Evolutionary conservation across 768 basidiomycete species (phyloP), one percentile per base, ranked within the genome.

Genomic region (Tulasnella sp.): DNA sequence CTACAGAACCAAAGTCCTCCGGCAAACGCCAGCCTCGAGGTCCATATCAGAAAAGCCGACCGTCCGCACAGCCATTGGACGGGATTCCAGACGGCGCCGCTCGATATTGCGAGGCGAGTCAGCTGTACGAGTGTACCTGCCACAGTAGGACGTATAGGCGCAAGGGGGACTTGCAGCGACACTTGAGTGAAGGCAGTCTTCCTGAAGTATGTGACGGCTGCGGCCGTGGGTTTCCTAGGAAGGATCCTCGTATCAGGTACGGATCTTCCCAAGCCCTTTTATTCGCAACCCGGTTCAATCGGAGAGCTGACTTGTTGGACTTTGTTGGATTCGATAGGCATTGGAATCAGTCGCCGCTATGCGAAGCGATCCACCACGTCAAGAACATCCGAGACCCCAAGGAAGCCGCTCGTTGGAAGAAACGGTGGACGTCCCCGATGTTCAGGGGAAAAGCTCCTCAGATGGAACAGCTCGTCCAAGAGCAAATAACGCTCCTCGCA

Each of bases 131-230:
- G 5, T 74, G 73, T 52, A 49, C 42, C 7, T 74, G 73, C 73
- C 64, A 67, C 38, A 7, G 54, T 49, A n/a, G 54, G 25, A 67
- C 64, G 42, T 74, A 74, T 25, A 31, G 54, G 19, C 45, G 73
- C 15, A 74, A 74, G 25, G 73, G 73, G 12, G 73, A 74, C 39
- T 22, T 67, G 29, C 42, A 58, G 17, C 45, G 73, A 3, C 73
- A 74, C 31, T 31, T 74, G 17, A 6, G 25, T 25, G 73, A 74
- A 34, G 42, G 42, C 14, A 5, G 25, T 29, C 29, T 52, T 14
- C 73, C 73, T 1, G 49, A 74, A 31, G 39, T 34, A 8, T 74
- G 73, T 37, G 73, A 54, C 37, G 71, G 71, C 22, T 74, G 73
- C 37, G 73, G 52, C 0, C 29, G 25, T 4, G 45, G 45, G 36